Evolutionary conservation across 2,329 filamentous ascomycete species (phyloP).

Genomic region (Colletotrichum sp.): DNA sequence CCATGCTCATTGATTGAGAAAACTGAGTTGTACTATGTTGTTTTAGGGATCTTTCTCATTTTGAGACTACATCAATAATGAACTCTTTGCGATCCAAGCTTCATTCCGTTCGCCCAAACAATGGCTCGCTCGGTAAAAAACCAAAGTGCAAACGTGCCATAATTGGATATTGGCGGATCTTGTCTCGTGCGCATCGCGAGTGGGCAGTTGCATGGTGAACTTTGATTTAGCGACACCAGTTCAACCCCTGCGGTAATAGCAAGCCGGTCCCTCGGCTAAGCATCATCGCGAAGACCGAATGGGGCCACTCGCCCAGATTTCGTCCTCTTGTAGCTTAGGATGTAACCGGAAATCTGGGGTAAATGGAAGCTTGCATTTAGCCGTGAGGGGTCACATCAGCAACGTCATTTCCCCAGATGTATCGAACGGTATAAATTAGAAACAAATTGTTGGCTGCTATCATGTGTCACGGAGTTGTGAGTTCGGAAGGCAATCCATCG

Average conservation of each 20-base stretch:
- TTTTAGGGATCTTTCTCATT: accelerated
- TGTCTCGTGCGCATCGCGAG: not conserved
- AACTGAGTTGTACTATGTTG: not conserved
- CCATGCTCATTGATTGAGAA: not conserved
- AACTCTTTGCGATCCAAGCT: not conserved
- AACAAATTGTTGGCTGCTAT: not conserved
- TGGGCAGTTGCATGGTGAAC: not conserved
- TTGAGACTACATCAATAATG: not conserved
- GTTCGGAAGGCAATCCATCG: not conserved
- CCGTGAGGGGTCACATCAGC: constrained; percentile 10
- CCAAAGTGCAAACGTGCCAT: not conserved
- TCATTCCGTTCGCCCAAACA: not conserved
- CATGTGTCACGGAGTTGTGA: not conserved
- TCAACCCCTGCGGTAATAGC: not conserved
- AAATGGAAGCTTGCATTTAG: constrained; percentile 10
- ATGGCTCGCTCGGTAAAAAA: not conserved
- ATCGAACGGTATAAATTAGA: not conserved
- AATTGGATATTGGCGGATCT: not conserved
- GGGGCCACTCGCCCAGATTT: not conserved
- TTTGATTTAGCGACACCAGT: not conserved
- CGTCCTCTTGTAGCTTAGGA: not conserved
- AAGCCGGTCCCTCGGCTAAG: not conserved
- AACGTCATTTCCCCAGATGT: not conserved
- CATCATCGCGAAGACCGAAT: not conserved
- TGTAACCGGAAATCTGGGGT: constrained; percentile 3